Evolutionary conservation across 331 rosid species (phyloP).

Genomic region (Malus hybrid): DNA sequence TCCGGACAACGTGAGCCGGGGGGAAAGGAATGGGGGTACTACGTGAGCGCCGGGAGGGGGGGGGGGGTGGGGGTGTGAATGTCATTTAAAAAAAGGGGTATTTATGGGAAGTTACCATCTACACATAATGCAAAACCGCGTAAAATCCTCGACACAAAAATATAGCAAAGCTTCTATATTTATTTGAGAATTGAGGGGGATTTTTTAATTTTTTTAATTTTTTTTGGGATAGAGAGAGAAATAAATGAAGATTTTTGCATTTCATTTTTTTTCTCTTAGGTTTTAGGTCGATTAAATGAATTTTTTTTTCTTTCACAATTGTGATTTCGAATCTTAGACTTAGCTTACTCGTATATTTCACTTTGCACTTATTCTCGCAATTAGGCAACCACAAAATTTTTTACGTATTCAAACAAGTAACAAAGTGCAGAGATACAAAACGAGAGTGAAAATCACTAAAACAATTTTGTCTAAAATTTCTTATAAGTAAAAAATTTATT

Average conservation of each 20-base stretch:
- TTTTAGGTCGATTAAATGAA: too few relatives aligned
- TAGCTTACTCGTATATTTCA: too few relatives aligned
- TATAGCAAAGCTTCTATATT: background rate
- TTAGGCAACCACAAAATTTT: too few relatives aligned
- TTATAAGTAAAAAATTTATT: background rate
- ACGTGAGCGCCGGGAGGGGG: background rate
- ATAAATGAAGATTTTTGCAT: too few relatives aligned
- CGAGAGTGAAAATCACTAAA: background rate
- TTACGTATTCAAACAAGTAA: too few relatives aligned
- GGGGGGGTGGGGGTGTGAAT: background rate
- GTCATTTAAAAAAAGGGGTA: background rate
- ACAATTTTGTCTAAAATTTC: background rate
- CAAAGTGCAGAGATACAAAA: too few relatives aligned
- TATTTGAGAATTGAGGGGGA: background rate
- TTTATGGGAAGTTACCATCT: background rate
- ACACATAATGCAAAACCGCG: background rate
- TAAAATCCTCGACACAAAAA: background rate
- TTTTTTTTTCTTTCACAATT: too few relatives aligned
- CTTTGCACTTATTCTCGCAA: too few relatives aligned
- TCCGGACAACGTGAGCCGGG: background rate
- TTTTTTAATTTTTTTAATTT: too few relatives aligned
- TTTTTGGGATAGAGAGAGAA: too few relatives aligned
- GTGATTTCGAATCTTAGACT: too few relatives aligned
- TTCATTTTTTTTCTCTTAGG: too few relatives aligned
- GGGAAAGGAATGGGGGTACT: background rate